Conservation (phyloP, 768 basidiomycete species). For the button mushroom (Agaricus bisporus) region DNA sequence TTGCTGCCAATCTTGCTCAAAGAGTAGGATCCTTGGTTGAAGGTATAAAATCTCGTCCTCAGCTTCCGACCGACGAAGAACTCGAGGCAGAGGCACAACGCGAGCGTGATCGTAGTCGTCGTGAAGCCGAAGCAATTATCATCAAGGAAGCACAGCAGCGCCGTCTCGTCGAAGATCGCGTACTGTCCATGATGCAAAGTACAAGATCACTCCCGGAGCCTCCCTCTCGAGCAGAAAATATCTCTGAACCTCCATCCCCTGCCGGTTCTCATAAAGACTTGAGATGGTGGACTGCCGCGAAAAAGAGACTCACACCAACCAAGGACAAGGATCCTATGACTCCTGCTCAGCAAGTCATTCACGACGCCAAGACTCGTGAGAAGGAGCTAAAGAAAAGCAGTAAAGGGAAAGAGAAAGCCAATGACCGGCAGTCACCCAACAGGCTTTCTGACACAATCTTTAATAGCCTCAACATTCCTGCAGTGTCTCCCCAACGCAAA, state of each 20-base stretch:
- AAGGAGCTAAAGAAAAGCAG: constrained; percentile 52
- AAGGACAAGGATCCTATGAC: constrained; percentile 73
- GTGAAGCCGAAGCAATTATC: constrained; percentile 75
- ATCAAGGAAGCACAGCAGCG: constrained; percentile 66
- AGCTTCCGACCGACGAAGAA: constrained; percentile 65
- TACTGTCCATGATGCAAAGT: constrained; percentile 65
- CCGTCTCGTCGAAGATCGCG: constrained; percentile 63
- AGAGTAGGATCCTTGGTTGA: constrained; percentile 65
- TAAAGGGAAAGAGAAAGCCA: constrained; percentile 36
- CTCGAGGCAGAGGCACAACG: constrained; percentile 75
- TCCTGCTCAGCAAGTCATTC: constrained; percentile 78
- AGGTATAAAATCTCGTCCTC: constrained; percentile 37
- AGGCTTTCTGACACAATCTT: constrained; percentile 56
- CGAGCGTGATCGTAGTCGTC: constrained; percentile 68
- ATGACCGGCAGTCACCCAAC: constrained; percentile 50
- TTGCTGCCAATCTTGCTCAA: constrained; percentile 71
- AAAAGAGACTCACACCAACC: constrained; percentile 70
- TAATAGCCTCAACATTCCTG: constrained; percentile 46
- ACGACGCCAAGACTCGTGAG: constrained; percentile 62
- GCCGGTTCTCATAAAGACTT: constrained; percentile 50
- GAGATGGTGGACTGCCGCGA: constrained; percentile 73
- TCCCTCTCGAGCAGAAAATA: constrained; percentile 53
- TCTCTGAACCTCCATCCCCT: constrained; percentile 56
- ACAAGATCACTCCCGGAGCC: constrained; percentile 47
- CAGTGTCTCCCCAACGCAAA: constrained; percentile 36